phyloP scores from a whole-genome alignment of 495 filamentous ascomycete species.

The Parathielavia appendiculata region DNA sequence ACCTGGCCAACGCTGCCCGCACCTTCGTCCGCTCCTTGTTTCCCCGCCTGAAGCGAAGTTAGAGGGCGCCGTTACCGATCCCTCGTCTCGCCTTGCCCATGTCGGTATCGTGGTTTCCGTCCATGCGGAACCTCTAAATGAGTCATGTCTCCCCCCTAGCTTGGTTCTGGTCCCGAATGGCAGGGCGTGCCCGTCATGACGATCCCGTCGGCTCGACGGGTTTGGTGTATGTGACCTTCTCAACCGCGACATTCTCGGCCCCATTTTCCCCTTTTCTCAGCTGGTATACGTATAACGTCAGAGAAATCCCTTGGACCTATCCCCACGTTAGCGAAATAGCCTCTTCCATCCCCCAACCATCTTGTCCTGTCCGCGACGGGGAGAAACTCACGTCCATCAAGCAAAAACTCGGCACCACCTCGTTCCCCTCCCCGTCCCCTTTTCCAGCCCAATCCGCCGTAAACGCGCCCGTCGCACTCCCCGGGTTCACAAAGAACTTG shows the following conservation, averaged over 20 bases:
- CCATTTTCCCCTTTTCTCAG: slow-evolving; percentile 84
- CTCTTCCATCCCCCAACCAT: too few relatives aligned
- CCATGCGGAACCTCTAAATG: background rate
- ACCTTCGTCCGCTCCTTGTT: background rate
- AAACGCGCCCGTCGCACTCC: slow-evolving; percentile 85
- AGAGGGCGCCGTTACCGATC: background rate
- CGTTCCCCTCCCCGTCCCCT: slow-evolving; percentile 65
- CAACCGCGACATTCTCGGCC: slow-evolving; percentile 85
- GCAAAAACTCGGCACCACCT: slow-evolving; percentile 91
- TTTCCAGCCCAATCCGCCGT: slow-evolving; percentile 48
- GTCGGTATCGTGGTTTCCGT: slow-evolving; percentile 12
- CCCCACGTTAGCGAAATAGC: slow-evolving; percentile 21
- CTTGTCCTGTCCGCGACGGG: too few relatives aligned
- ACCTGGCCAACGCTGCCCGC: background rate
- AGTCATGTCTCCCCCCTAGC: background rate
- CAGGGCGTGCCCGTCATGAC: slow-evolving; percentile 26
- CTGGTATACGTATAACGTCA: slow-evolving; percentile 97
- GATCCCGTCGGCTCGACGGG: slow-evolving; percentile 51
- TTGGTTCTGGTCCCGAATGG: background rate
- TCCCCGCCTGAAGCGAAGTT: background rate
- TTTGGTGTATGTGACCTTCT: slow-evolving; percentile 97
- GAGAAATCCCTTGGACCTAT: slow-evolving; percentile 93
- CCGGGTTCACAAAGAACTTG: slow-evolving; percentile 97
- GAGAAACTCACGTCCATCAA: slow-evolving; percentile 86
- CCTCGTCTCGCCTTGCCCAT: background rate